Conservation (phyloP, 169 alveolate genomes). For the Eimeria maxima region DNA sequence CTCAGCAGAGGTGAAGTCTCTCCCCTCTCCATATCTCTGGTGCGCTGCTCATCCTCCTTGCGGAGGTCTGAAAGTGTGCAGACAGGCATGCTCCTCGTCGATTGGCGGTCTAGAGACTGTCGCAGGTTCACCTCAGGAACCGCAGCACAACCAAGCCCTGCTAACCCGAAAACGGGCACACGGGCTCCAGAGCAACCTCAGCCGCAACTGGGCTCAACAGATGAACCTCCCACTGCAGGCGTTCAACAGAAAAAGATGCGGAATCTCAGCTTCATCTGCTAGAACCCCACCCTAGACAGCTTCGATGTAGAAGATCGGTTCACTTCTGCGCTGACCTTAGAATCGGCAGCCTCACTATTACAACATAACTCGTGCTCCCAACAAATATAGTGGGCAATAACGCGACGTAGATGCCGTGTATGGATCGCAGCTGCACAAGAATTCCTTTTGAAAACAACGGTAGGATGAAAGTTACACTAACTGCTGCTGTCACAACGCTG, state of each 20-base stretch:
- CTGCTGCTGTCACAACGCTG: not conserved
- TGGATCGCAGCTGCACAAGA: not conserved
- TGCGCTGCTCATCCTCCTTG: constrained; percentile 78
- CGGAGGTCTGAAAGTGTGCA: constrained; percentile 81
- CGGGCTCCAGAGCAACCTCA: not conserved
- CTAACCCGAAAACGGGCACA: not conserved
- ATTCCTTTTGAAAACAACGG: not conserved
- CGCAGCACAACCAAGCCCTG: not conserved
- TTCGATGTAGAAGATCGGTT: not conserved
- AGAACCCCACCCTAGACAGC: not conserved
- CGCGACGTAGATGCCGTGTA: not conserved
- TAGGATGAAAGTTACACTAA: not conserved
- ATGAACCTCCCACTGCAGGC: not conserved
- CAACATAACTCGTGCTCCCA: not conserved
- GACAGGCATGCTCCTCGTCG: constrained; percentile 43
- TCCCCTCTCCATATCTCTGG: constrained; percentile 53
- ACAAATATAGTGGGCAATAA: not conserved
- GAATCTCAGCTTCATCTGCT: not conserved
- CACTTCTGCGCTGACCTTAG: not conserved
- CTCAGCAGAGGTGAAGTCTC: constrained; percentile 33
- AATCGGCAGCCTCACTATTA: not conserved
- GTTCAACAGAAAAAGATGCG: not conserved
- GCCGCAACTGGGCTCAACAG: not conserved
- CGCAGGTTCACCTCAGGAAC: not conserved
- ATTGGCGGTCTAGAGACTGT: not conserved